Conservation (phyloP, 2,329 filamentous ascomycete genomes). For the Cercospora sp. region DNA sequence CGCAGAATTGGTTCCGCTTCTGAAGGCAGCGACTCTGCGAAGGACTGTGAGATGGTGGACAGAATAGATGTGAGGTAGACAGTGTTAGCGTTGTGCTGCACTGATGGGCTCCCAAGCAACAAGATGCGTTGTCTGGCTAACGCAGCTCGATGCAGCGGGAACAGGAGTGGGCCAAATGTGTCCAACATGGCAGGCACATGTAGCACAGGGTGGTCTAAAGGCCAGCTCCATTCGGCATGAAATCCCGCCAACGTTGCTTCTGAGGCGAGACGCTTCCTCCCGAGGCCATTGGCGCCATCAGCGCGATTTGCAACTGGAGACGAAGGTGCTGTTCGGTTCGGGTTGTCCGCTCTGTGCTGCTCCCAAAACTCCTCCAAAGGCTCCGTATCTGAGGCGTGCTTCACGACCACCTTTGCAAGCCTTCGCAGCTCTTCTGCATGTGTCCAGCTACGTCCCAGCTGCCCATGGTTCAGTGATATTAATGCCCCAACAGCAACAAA, state of each 20-base stretch:
- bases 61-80: conserved; percentile 95
- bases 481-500: conserved; percentile 92
- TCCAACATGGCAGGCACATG: conserved; percentile 77
- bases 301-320: conserved; percentile 9
- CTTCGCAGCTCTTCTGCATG: conserved; percentile 76
- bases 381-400: conserved; percentile 62
- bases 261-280: conserved; percentile 38
- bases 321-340: not conserved
- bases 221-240: conserved; percentile 59
- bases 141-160: conserved; percentile 85
- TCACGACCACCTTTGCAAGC: conserved; percentile 68
- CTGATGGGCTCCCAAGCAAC: conserved; percentile 81
- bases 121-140: conserved; percentile 84
- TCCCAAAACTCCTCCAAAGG: conserved; percentile 81
- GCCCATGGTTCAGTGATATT: conserved; percentile 82
- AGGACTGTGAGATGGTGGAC: conserved; percentile 78
- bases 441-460: conserved; percentile 84
- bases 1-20: conserved; percentile 58
- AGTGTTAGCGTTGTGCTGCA: conserved; percentile 78
- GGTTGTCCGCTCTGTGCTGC: conserved; percentile 49
- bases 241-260: conserved; percentile 56
- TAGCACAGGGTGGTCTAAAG: conserved; percentile 79
- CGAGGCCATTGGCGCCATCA: conserved; percentile 33
- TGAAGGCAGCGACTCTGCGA: conserved; percentile 66
- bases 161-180: conserved; percentile 85